Evolutionary conservation across 176 grass and related monocot genomes (phyloP).

Genomic region (Lolium rigidum): DNA sequence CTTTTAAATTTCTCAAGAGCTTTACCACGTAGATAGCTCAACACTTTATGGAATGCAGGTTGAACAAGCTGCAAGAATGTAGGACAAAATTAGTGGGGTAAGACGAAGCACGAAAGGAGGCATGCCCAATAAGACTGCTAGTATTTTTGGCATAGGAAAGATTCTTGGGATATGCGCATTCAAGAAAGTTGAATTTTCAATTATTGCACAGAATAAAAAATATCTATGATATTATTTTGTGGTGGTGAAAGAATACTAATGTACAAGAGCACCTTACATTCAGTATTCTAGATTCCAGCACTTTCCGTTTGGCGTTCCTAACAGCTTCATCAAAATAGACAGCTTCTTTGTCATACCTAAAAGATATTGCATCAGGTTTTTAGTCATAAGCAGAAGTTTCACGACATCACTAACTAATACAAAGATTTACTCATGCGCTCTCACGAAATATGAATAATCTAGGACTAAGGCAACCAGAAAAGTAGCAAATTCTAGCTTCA

Average conservation of each 20-base stretch:
- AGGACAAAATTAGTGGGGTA: slow-evolving; percentile 26
- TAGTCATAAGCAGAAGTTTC: background rate
- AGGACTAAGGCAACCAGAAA: background rate
- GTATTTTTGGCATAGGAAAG: background rate
- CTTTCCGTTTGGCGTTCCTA: slow-evolving; percentile 79
- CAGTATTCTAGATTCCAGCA: slow-evolving; percentile 76
- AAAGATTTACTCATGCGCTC: no score
- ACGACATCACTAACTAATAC: background rate
- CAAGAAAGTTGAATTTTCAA: background rate
- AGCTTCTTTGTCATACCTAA: slow-evolving; percentile 92
- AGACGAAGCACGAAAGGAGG: slow-evolving; percentile 30
- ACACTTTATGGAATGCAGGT: slow-evolving; percentile 78
- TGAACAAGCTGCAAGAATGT: slow-evolving; percentile 70
- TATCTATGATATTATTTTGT: background rate
- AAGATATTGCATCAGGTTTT: slow-evolving; percentile 44
- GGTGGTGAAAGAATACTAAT: background rate
- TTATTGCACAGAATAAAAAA: background rate
- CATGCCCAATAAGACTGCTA: background rate
- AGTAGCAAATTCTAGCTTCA: slow-evolving; percentile 33
- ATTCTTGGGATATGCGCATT: background rate
- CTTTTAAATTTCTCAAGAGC: slow-evolving; percentile 90
- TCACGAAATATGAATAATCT: background rate
- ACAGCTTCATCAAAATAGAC: slow-evolving; percentile 95
- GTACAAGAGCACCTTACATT: slow-evolving; percentile 60
- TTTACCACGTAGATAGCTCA: slow-evolving; percentile 71